A percentile compares a stretch with the other conserved stretches of the same genome.
phyloP scores from a whole-genome alignment of 2,329 filamentous ascomycete genomes.

The Microsporum canis region DNA sequence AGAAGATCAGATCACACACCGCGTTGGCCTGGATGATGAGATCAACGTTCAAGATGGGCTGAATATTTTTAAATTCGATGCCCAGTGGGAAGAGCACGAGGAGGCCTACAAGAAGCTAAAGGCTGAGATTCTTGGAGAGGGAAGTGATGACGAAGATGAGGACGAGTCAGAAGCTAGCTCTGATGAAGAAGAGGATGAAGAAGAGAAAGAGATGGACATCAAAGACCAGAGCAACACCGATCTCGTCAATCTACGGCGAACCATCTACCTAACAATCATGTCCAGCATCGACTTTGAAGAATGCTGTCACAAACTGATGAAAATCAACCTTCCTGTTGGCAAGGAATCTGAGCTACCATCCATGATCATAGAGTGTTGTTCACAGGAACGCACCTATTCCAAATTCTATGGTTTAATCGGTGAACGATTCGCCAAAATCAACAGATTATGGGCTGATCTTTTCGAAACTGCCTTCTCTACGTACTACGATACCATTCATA shows the following conservation, averaged over 20 bases:
- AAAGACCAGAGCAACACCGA: constrained; percentile 97
- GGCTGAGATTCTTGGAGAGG: constrained; percentile 87
- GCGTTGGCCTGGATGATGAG: constrained; percentile 67
- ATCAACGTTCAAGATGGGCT: constrained; percentile 75
- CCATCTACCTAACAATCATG: constrained; percentile 97
- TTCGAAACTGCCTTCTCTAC: constrained; percentile 84
- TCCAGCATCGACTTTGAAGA: constrained; percentile 93
- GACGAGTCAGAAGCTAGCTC: constrained; percentile 51
- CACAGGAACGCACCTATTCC: constrained; percentile 90
- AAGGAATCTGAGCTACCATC: constrained; percentile 83
- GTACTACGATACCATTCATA: constrained; percentile 95
- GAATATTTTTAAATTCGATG: constrained; percentile 92
- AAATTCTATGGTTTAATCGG: constrained; percentile 95
- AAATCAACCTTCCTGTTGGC: constrained; percentile 74
- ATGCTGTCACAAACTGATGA: constrained; percentile 93
- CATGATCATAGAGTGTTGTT: constrained; percentile 96
- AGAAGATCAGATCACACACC: constrained; percentile 94
- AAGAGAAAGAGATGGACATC: constrained; percentile 80
- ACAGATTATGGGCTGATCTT: constrained; percentile 83
- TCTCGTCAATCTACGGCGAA: constrained; percentile 81
- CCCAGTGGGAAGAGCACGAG: constrained; percentile 83
- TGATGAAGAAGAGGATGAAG: constrained; percentile 62
- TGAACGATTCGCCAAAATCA: constrained; percentile 91
- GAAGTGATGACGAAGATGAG: constrained; percentile 70
- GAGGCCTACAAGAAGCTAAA: constrained; percentile 81